Conservation (phyloP, 106 monocot genomes). For the Dioscorea alata region DNA sequence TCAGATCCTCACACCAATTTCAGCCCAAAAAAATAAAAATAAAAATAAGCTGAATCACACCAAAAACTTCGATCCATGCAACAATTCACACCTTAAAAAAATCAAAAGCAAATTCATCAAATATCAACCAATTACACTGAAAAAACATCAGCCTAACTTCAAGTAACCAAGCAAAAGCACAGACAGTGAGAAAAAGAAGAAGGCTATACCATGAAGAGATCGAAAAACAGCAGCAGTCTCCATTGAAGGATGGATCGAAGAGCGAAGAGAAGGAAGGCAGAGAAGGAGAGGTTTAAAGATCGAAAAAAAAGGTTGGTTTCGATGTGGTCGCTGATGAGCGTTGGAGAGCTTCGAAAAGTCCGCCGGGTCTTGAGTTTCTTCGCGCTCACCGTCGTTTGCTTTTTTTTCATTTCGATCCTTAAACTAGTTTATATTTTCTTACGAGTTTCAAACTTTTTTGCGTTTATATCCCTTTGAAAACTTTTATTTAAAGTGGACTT, state of each 20-base stretch:
- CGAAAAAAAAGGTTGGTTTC: not conserved
- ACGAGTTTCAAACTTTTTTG: too few relatives aligned
- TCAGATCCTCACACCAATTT: too few relatives aligned
- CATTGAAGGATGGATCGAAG: conserved; percentile 9
- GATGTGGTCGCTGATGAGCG: not conserved
- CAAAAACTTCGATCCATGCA: not conserved
- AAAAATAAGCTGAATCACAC: not conserved
- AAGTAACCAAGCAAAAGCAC: not conserved
- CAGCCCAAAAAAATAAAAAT: not conserved
- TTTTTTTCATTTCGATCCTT: too few relatives aligned
- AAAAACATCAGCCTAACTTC: not conserved
- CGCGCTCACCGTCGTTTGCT: too few relatives aligned
- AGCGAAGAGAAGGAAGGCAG: conserved; percentile 3
- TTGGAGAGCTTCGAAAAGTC: not conserved
- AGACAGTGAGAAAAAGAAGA: not conserved
- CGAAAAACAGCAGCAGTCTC: conserved; percentile 12
- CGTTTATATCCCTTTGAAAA: too few relatives aligned
- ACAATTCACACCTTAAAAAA: not conserved
- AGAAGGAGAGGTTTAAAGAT: not conserved
- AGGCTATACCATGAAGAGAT: conserved; percentile 2
- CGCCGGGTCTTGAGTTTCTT: not conserved
- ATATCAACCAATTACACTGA: not conserved
- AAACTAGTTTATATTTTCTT: too few relatives aligned
- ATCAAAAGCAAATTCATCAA: not conserved
- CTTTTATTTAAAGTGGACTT: too few relatives aligned